A percentile compares a stretch with the other conserved stretches of the same genome.
These are phyloP conservation scores for Wallacemonas collosoma DNA, from an alignment of 208 protist species.

Conservation along the genomic window DNA sequence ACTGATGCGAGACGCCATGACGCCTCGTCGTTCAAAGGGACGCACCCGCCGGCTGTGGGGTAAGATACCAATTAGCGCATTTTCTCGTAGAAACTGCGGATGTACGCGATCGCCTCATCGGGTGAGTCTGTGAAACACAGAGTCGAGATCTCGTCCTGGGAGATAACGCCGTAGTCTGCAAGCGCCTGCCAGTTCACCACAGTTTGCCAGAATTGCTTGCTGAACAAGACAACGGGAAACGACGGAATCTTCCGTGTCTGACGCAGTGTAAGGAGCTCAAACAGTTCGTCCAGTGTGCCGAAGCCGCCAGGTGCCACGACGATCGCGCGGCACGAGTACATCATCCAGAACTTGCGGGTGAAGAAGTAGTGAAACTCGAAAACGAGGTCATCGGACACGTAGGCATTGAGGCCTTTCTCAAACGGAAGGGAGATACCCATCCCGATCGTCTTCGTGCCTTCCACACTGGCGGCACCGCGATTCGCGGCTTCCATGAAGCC, in stretches of 20 bases:
- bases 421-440: constrained; percentile 95
- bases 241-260: constrained; percentile 91
- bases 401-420: constrained; percentile 91
- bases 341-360: constrained; percentile 95
- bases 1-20: too few species aligned
- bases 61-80: constrained; percentile 2
- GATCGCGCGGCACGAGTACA: constrained; percentile 92
- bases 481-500: constrained; percentile 96
- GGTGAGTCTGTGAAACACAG: constrained; percentile 88
- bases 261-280: constrained; percentile 90
- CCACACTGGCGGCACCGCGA: constrained; percentile 74
- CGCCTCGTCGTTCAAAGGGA: too few species aligned
- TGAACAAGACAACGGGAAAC: constrained; percentile 87
- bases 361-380: constrained; percentile 97
- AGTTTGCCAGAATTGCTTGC: constrained; percentile 85
- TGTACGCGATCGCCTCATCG: constrained; percentile 83
- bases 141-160: constrained; percentile 76
- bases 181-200: constrained; percentile 91
- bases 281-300: constrained; percentile 92
- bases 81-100: constrained; percentile 58
- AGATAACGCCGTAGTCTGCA: constrained; percentile 86
- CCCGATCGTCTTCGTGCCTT: constrained; percentile 80
- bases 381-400: constrained; percentile 83
- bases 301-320: constrained; percentile 91
- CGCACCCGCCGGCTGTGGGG: too few species aligned